Percentiles rank a stretch among this genome's conserved stretches.
These are phyloP conservation scores for Phaeoacremonium minimum DNA, from an alignment of 2,329 filamentous ascomycete species.

Conservation along the genomic window DNA sequence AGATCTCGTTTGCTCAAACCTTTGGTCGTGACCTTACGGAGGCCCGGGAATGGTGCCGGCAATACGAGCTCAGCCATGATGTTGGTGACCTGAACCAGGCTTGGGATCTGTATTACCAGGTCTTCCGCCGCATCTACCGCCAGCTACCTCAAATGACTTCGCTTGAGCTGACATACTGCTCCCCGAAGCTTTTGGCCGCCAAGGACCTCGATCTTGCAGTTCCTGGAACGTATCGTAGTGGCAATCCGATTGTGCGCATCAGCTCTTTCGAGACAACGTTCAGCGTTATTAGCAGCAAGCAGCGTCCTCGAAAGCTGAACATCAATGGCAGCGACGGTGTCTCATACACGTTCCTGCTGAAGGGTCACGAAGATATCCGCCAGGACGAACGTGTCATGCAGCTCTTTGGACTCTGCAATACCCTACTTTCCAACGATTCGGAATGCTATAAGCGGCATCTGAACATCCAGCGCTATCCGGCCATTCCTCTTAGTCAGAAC, in stretches of 20 bases:
- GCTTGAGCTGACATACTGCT: conserved; percentile 94
- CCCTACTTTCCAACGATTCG: conserved; percentile 84
- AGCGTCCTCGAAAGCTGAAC: conserved; percentile 85
- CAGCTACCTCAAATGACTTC: conserved; percentile 91
- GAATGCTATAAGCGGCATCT: conserved; percentile 97
- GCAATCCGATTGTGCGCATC: conserved; percentile 75
- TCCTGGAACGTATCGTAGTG: conserved; percentile 88
- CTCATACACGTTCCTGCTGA: conserved; percentile 84
- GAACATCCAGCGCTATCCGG: conserved; percentile 91
- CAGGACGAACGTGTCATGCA: conserved; percentile 99
- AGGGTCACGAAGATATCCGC: conserved; percentile 98
- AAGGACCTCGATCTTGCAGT: conserved; percentile 87
- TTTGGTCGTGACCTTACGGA: conserved; percentile 95
- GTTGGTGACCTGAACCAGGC: conserved; percentile 94
- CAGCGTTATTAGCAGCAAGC: conserved; percentile 93
- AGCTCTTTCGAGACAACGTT: conserved; percentile 86
- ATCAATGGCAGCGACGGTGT: conserved; percentile 85
- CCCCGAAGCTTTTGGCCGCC: conserved; percentile 82
- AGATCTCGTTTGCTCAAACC: conserved; percentile 96
- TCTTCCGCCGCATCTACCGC: conserved; percentile 91
- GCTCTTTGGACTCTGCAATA: conserved; percentile 96
- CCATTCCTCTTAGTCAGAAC: conserved; percentile 95
- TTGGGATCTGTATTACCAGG: conserved; percentile 98
- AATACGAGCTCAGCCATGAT: conserved; percentile 84
- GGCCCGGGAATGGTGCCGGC: conserved; percentile 91